Conservation (phyloP, 1,139 yeast species). For the Protomyces gravidus region DNA sequence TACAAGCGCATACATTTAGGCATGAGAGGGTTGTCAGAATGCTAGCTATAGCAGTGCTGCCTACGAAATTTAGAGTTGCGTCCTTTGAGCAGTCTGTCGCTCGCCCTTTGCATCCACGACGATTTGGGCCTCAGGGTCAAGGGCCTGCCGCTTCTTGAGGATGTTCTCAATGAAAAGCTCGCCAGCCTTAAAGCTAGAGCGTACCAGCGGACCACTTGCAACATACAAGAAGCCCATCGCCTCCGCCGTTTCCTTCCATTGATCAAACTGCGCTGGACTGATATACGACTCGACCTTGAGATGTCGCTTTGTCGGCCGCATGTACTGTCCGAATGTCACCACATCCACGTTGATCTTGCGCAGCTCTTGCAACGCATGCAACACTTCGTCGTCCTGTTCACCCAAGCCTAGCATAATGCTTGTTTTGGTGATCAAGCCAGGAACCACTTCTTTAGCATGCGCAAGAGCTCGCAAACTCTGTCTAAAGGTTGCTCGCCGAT, state of each 20-base stretch:
- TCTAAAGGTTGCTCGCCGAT: slow-evolving; percentile 90
- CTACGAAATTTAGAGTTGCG: background rate
- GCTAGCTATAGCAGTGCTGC: no score
- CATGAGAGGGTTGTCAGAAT: background rate
- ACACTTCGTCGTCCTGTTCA: slow-evolving; percentile 84
- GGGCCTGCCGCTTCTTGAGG: slow-evolving; percentile 51
- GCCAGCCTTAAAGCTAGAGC: slow-evolving; percentile 97
- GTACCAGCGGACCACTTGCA: slow-evolving; percentile 94
- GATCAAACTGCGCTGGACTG: slow-evolving; percentile 89
- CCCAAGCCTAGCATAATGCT: slow-evolving; percentile 97
- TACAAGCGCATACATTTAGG: background rate
- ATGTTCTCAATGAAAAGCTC: slow-evolving; percentile 96
- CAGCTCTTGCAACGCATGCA: slow-evolving; percentile 64
- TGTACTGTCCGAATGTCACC: slow-evolving; percentile 97
- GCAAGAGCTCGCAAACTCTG: slow-evolving; percentile 75
- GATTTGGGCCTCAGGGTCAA: background rate
- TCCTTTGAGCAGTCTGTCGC: background rate
- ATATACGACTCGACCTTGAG: slow-evolving; percentile 96
- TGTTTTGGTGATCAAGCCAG: slow-evolving; percentile 80
- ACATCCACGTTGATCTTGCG: slow-evolving; percentile 80
- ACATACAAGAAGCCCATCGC: slow-evolving; percentile 92
- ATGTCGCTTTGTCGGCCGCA: slow-evolving; percentile 95
- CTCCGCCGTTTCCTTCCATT: slow-evolving; percentile 85
- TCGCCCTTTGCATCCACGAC: background rate
- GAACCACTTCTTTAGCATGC: slow-evolving; percentile 73